Base-by-base conservation (phyloP, 495 filamentous ascomycete genomes). In the Aspergillus nidulans region DNA sequence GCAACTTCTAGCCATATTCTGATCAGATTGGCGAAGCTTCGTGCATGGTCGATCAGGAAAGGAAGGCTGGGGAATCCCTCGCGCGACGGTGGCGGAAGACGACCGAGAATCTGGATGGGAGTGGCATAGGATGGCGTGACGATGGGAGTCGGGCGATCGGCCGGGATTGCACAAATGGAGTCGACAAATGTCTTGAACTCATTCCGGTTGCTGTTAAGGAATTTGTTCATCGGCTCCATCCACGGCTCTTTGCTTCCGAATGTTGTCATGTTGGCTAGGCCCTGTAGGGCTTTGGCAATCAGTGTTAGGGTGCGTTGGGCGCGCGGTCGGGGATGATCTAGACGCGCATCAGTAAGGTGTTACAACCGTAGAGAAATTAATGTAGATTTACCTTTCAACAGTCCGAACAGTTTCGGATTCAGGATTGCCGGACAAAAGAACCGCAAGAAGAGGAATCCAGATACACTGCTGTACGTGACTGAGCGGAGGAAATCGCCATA, bases 221-320 rank as follows among this genome's bases (percentile, higher is more conserved):
- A 80, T 48, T 78, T 80, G 64, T 97, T 99, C 95, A 97, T 97
- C 4, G 90, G 90, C 69, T 95, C 95, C 94, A 99, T 99, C 91
- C 92, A 99, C 4, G 86, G 82, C 68, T 97, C 94, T 68, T 97
- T 97, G 63, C 86, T 88, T 52, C 94, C 95, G 57, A 97, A 97
- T 2, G 84, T 91, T 10, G 89, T 89, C 73, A 97, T 84, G 64
- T 97, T 97, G 18, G 92, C 94, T 36, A 99, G 77, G 15, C 89
- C 92, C 72, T 97, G 92, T n/a, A 99, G 78, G 15, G 88, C 87
- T 73, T 99, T 99, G 12, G 94, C 90, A 59, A 97, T 90, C 43
- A 99, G 82, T 0, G 92, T 97, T 23, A 97, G 71, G 12, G 94
- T 95, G 40, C 94, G 86, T 66, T 96, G 91, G 26, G 95, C 91